phyloP scores from a whole-genome alignment of 192 early-diverging fungal genomes.

The Pilaira anomala region DNA sequence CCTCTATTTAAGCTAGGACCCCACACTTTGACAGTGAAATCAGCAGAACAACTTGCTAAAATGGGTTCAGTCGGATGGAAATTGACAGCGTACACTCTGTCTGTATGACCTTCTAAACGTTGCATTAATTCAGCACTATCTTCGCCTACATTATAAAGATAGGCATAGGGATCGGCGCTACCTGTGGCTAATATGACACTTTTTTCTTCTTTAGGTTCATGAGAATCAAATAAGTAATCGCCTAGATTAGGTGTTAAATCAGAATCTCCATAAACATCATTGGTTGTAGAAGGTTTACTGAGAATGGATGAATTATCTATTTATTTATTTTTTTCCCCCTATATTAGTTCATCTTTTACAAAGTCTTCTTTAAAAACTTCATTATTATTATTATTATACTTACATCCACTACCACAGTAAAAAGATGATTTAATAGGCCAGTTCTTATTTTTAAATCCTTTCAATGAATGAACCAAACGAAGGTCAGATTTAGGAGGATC shows the following conservation, averaged over 20 bases:
- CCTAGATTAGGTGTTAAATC: conserved; percentile 11
- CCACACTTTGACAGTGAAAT: conserved; percentile 81
- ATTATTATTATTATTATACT: conserved; percentile 8
- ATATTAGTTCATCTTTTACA: not conserved
- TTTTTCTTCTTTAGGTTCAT: conserved; percentile 44
- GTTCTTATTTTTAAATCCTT: conserved; percentile 90
- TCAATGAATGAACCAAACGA: conserved; percentile 76
- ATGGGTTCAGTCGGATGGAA: conserved; percentile 88
- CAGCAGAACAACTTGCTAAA: conserved; percentile 80
- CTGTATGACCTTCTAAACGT: conserved; percentile 87
- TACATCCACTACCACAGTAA: conserved; percentile 67
- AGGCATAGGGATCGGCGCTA: conserved; percentile 78
- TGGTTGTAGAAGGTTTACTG: conserved; percentile 21
- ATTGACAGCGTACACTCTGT: conserved; percentile 87
- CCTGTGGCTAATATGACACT: conserved; percentile 76
- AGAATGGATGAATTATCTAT: conserved; percentile 36
- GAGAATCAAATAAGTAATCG: conserved; percentile 38
- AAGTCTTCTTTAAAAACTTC: too few relatives aligned
- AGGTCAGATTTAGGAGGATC: conserved; percentile 67
- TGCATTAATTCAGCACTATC: conserved; percentile 65
- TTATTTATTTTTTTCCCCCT: too few relatives aligned
- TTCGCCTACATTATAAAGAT: conserved; percentile 67
- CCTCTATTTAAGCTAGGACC: conserved; percentile 36
- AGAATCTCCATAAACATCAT: conserved; percentile 18
- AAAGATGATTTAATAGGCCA: conserved; percentile 94